Conservation (phyloP, 2,329 filamentous ascomycete species). For the Pseudofabraea citricarpa region DNA sequence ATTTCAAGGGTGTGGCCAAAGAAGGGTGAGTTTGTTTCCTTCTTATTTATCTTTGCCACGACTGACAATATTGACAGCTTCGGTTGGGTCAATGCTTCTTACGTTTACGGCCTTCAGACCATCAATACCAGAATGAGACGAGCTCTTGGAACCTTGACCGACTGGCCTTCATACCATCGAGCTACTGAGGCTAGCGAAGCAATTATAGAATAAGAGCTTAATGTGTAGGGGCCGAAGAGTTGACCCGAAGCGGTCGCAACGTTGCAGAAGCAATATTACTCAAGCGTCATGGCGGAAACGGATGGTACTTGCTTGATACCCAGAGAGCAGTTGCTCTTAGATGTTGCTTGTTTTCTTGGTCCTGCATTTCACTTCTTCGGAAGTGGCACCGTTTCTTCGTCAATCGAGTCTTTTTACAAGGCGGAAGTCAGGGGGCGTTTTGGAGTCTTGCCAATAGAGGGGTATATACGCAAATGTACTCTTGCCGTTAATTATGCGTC, state of each 20-base stretch:
- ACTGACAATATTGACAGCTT: constrained; percentile 74
- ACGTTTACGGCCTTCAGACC: constrained; percentile 85
- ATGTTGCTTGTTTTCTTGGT: neutral
- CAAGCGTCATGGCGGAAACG: no score
- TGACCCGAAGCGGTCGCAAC: no score
- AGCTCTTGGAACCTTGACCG: constrained; percentile 78
- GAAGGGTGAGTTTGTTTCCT: constrained; percentile 81
- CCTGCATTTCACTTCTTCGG: neutral
- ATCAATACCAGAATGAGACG: constrained; percentile 83
- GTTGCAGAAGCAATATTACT: no score
- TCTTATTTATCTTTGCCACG: no score
- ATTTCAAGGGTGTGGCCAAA: constrained; percentile 92
- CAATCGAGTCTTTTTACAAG: no score
- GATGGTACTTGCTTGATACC: neutral
- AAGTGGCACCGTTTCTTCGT: no score
- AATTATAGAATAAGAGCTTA: neutral
- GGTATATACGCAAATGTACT: neutral
- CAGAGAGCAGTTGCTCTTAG: neutral
- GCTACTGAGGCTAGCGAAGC: constrained; percentile 2
- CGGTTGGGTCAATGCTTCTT: constrained; percentile 98
- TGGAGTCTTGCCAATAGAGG: neutral
- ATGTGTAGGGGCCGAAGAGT: no score
- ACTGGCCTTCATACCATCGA: constrained; percentile 37
- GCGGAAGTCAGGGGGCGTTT: no score
- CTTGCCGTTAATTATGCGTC: no score